Evolutionary conservation across 345 rosid species (phyloP), one percentile per base, ranked within the genome.

Genomic region (Pseudoturritis turrita): DNA sequence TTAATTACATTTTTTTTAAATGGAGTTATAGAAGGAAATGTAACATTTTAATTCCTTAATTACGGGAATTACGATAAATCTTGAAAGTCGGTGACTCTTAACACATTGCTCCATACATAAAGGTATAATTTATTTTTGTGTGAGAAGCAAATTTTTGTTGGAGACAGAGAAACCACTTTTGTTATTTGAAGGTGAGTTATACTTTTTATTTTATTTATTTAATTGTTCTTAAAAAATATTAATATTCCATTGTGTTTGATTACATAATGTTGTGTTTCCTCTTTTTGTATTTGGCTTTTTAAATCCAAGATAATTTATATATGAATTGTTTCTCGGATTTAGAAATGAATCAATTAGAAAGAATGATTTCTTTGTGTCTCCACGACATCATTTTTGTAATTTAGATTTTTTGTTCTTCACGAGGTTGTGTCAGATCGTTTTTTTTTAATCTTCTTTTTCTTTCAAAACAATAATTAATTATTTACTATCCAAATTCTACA

Each of bases 371-470:
- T 69, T 57, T 46, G 59, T 78, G 76, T 79, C 71, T 80, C 83
- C 66, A 81, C 77, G 82, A 81, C 88, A 75, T 76, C 68, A 46
- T 85, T 76, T 91, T 89, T 40, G 78, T 84, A 80, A 77, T 75
- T 78, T 83, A 79, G 77, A 73, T 77, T 75, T 79, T 84, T n/a
- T n/a, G n/a, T n/a, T n/a, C n/a, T 81, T 87, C 90, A 87, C 89
- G 90, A 89, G 90, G 81, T 63, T 68, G 78, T 86, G 96, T 89
- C 96, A 89, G 97, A 80, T 76, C 28, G 19, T 18, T 28, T 19
- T 18, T 4, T 50, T 18, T 39, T 15, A n/a, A n/a, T 23, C 17
- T 51, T 36, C 9, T 47, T 6, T 26, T 15, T 12, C 39, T 14
- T 22, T 13, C 33, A 18, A 37, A 60, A 49, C 29, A 47, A 7